A percentile compares a stretch with the other conserved stretches of the same genome.
Conservation (phyloP, 2,329 filamentous ascomycete genomes). For the Cadophora malorum region DNA sequence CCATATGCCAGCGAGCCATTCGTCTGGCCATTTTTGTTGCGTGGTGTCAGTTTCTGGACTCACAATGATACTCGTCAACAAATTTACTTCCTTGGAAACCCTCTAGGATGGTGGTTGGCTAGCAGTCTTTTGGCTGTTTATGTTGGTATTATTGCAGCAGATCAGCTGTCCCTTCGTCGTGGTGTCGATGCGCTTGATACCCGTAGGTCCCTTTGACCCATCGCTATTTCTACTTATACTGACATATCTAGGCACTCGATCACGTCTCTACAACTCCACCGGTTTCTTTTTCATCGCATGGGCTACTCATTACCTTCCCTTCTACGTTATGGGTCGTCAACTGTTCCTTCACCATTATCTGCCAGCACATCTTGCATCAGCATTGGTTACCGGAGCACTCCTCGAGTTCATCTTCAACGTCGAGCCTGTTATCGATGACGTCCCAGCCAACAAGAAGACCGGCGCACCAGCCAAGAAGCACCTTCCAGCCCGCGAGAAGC, state of each 20-base stretch:
- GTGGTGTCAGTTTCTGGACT: constrained; percentile 99
- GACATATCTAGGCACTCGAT: constrained; percentile 73
- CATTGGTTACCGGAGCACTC: constrained; percentile 86
- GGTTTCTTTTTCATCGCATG: constrained; percentile 99
- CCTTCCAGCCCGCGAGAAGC: constrained; percentile 80
- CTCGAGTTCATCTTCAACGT: constrained; percentile 96
- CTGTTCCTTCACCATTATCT: constrained; percentile 98
- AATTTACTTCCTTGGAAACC: constrained; percentile 98
- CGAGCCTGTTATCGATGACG: constrained; percentile 70
- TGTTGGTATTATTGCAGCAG: constrained; percentile 87
- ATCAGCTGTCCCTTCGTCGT: constrained; percentile 91
- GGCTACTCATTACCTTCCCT: constrained; percentile 96
- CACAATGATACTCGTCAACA: constrained; percentile 93
- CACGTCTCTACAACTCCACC: constrained; percentile 95
- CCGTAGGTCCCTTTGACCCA: constrained; percentile 66
- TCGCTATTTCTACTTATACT: constrained; percentile 42
- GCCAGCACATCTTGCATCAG: constrained; percentile 89
- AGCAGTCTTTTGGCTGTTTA: constrained; percentile 93
- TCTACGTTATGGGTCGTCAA: constrained; percentile 97
- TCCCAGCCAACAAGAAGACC: constrained; percentile 55
- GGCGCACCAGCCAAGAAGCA: constrained; percentile 58
- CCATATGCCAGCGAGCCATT: constrained; percentile 94
- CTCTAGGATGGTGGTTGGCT: constrained; percentile 95
- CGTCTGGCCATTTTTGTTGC: constrained; percentile 96
- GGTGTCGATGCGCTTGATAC: constrained; percentile 92